Percentiles rank a stretch among this genome's conserved stretches.
phyloP scores from a whole-genome alignment of 495 filamentous ascomycete species.

The Aspergillus carlsbadensis region DNA sequence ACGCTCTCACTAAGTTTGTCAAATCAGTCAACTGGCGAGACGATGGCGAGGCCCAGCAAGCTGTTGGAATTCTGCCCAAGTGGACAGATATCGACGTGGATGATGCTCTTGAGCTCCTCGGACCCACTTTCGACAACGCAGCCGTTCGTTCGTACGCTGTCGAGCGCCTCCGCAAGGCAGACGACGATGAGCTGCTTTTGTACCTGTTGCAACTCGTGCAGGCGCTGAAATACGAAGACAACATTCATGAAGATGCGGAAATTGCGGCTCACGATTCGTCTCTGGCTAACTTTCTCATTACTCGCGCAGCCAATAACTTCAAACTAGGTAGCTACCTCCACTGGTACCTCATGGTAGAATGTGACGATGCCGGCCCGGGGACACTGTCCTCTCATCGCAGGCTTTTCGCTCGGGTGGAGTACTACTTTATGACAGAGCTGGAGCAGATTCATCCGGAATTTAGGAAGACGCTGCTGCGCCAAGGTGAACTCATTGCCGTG shows the following conservation, averaged over 20 bases:
- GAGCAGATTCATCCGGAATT: conserved; percentile 58
- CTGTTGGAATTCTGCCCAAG: conserved; percentile 82
- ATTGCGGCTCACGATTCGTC: conserved; percentile 78
- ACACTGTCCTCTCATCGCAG: conserved; percentile 70
- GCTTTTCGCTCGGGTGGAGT: conserved; percentile 88
- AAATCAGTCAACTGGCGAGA: conserved; percentile 96
- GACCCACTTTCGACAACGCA: conserved; percentile 84
- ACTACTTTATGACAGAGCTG: conserved; percentile 90
- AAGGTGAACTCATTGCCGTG: conserved; percentile 86
- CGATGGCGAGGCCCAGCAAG: conserved; percentile 79
- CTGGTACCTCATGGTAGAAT: conserved; percentile 99
- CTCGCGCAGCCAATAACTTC: conserved; percentile 78
- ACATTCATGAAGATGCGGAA: conserved; percentile 54
- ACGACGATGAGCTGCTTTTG: conserved; percentile 88
- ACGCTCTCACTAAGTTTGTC: conserved; percentile 94
- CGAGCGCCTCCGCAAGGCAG: conserved; percentile 83
- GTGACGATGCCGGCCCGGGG: conserved; percentile 74
- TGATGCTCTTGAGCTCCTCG: conserved; percentile 91
- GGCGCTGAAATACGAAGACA: conserved; percentile 92
- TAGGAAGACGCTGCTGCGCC: conserved; percentile 72
- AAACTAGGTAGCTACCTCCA: conserved; percentile 92
- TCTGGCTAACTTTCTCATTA: conserved; percentile 84
- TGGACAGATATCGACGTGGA: conserved; percentile 99
- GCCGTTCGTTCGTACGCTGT: conserved; percentile 91
- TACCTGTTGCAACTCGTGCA: conserved; percentile 96